Evolutionary conservation across 768 basidiomycete genomes (phyloP).

Genomic region (Lentinus brumalis): DNA sequence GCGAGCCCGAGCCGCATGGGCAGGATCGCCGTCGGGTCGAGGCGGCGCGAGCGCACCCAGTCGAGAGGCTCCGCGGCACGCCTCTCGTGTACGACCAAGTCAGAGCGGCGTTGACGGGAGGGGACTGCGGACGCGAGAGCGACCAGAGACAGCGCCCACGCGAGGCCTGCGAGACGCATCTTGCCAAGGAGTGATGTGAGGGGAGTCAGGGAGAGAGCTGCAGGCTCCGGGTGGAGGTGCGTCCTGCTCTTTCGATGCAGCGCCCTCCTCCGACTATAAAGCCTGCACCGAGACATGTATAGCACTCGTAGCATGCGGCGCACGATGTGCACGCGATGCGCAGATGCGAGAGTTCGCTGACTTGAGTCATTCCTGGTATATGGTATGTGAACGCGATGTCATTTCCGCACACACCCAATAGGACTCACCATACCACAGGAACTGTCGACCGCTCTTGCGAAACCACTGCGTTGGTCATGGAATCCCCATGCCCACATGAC

Average conservation of each 20-base stretch:
- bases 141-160: constrained; percentile 17
- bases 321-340: not conserved
- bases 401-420: too few species aligned
- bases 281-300: not conserved
- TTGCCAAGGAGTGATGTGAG: not conserved
- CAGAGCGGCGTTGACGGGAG: constrained; percentile 9
- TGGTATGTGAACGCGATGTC: too few species aligned
- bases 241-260: not conserved
- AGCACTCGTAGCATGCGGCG: not conserved
- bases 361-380: too few species aligned
- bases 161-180: constrained; percentile 11
- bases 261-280: constrained; percentile 1
- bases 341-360: too few species aligned
- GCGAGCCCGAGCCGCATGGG: constrained; percentile 49
- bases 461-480: too few species aligned
- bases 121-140: constrained; percentile 18
- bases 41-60: constrained; percentile 36
- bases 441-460: too few species aligned
- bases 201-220: not conserved
- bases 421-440: too few species aligned
- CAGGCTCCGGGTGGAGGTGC: constrained; percentile 8
- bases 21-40: constrained; percentile 34
- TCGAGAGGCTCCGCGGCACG: constrained; percentile 35
- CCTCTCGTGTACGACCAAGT: constrained; percentile 41
- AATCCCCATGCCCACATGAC: not conserved